Base-by-base conservation (phyloP, 208 protist genomes). In the Trypanosoma melophagium region DNA sequence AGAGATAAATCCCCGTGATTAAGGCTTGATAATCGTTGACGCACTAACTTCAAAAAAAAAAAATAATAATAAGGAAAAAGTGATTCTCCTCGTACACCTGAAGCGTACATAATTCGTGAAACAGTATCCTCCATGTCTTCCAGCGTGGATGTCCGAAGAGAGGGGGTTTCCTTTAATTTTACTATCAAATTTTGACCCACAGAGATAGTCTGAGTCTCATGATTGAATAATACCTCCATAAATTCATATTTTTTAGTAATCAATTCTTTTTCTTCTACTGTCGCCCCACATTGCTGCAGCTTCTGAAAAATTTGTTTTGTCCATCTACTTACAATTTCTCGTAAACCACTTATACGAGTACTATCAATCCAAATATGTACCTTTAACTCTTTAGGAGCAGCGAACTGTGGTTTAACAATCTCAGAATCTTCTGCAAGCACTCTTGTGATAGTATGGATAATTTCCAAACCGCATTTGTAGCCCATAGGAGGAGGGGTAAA, bases 361-460 rank as follows among this genome's bases (percentile, higher is more conserved):
- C 16, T 42, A 42, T 31, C 60, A 21, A 45, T 66, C 45, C 45
- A 57, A 17, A 57, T 31, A 31, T 57, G 24, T 58, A 58, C 19
- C 44, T 25, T n/a, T 7, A 42, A 38, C 1, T 58, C 35, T 44
- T 16, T 14, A 21, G 17, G 25, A 31, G 53, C 7, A 19, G 25
- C 53, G 21, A 14, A 55, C 14, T 25, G 51, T 3, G 21, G 21
- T 25, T 55, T 55, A 7, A 35, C 41, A 13, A 42, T 35, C 25
- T n/a, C n/a, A 47, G 55, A n/a, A 42, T 69, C 64, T 9, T 45
- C 57, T 19, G 57, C 40, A 7, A 60, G 47, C 1, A 53, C 64
- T 1, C 56, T 1, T 47, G 55, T 35, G 28, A 59, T 40, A 12
- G 64, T 61, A 22, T 61, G 51, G 8, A 66, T 5, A n/a, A 66